Conservation (phyloP, 805 yeast species). For the Candida quercuum region DNA sequence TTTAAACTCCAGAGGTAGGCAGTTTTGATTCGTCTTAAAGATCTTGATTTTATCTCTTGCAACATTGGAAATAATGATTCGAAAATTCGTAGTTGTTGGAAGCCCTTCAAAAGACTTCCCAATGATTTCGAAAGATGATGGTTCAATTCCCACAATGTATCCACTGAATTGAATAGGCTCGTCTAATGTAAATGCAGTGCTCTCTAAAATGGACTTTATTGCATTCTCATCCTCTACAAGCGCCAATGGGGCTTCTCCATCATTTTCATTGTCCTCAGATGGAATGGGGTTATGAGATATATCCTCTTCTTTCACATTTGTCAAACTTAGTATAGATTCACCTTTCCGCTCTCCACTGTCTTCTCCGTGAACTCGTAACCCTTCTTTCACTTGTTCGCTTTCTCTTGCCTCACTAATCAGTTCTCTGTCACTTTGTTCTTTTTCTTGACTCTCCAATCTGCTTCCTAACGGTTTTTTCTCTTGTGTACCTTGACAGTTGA, state of each 20-base stretch:
- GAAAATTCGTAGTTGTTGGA: slow-evolving; percentile 9
- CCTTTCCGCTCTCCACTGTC: no score
- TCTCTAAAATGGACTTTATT: neutral
- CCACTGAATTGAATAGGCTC: slow-evolving; percentile 5
- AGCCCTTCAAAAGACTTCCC: slow-evolving; percentile 11
- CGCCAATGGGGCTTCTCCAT: neutral
- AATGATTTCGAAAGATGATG: slow-evolving; percentile 6
- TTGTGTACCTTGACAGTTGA: no score
- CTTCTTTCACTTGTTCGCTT: no score
- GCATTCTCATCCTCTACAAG: neutral
- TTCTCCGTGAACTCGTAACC: no score
- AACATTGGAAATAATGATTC: slow-evolving; percentile 13
- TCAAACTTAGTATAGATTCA: no score
- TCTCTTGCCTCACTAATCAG: no score
- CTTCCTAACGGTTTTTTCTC: no score
- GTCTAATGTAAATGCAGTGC: neutral
- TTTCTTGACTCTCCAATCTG: no score
- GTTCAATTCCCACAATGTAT: slow-evolving; percentile 12
- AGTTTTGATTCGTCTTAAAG: slow-evolving; percentile 11
- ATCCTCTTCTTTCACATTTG: no score
- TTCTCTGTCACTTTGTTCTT: no score
- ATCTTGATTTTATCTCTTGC: neutral
- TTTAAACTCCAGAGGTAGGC: slow-evolving; percentile 11
- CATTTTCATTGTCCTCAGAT: no score
- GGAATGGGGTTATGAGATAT: no score